Conservation (phyloP, 2,329 filamentous ascomycete genomes). For the Immersiporthe knoxdaviesiana region DNA sequence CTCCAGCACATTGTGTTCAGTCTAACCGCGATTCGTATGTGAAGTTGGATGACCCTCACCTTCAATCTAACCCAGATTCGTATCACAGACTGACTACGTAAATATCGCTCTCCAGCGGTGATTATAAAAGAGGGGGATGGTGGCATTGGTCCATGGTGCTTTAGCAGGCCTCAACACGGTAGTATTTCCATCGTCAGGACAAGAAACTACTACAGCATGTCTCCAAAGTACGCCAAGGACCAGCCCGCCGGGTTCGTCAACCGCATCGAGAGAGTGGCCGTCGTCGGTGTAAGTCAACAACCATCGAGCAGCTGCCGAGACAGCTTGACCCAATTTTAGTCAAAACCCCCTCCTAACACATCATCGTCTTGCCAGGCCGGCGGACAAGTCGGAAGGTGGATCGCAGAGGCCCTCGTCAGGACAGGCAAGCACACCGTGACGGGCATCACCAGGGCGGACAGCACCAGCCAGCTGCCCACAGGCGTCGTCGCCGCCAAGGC, state of each 20-base stretch:
- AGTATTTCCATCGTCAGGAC: not conserved
- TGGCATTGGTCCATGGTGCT: not conserved
- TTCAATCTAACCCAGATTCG: not conserved
- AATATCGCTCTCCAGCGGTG: not conserved
- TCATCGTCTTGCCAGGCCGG: conserved; percentile 29
- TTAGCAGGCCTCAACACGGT: not conserved
- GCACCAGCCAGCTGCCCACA: conserved; percentile 44
- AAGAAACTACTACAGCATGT: not conserved
- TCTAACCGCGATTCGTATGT: not conserved
- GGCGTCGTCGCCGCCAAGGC: conserved; percentile 44
- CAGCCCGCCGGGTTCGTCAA: conserved; percentile 29
- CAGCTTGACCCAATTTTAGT: not conserved
- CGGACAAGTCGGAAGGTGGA: conserved; percentile 32
- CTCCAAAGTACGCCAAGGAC: conserved; percentile 23
- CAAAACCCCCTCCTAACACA: conserved; percentile 7
- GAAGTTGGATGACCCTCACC: not conserved
- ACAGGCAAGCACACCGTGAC: conserved; percentile 53
- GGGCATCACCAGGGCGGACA: conserved; percentile 50
- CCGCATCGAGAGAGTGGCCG: conserved; percentile 34
- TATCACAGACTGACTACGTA: not conserved
- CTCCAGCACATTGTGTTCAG: not conserved
- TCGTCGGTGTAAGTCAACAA: conserved; percentile 33
- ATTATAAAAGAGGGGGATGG: not conserved
- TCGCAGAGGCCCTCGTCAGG: conserved; percentile 42
- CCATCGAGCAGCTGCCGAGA: not conserved